phyloP scores from a whole-genome alignment of 352 stramenopile genomes.

The Saprolegnia parasitica region DNA sequence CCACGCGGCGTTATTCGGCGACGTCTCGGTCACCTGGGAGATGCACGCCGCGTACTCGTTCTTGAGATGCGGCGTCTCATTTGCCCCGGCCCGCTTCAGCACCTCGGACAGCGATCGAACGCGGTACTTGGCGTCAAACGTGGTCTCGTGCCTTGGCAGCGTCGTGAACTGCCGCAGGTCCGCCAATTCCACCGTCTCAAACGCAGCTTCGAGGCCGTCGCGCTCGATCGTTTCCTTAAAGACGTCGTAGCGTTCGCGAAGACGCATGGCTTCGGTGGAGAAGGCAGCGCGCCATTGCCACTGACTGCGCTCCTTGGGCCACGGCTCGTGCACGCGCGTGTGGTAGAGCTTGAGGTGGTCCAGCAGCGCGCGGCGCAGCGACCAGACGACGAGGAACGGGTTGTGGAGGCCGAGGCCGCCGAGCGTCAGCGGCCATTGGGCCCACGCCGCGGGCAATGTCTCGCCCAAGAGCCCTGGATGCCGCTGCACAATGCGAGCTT shows the following conservation, averaged over 20 bases:
- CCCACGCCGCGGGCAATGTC: slow-evolving; percentile 36
- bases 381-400: slow-evolving; percentile 37
- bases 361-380: slow-evolving; percentile 32
- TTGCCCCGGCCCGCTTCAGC: not conserved
- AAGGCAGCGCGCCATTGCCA: slow-evolving; percentile 43
- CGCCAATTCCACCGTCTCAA: not conserved
- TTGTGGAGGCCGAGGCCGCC: slow-evolving; percentile 45
- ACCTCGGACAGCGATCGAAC: not conserved
- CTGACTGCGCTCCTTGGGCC: slow-evolving; percentile 36
- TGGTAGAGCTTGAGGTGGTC: slow-evolving; percentile 33
- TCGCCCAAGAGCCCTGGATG: not conserved
- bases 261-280: slow-evolving; percentile 30
- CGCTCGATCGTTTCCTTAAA: slow-evolving; percentile 34
- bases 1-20: not conserved
- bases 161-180: slow-evolving; percentile 14
- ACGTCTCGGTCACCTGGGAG: slow-evolving; percentile 3
- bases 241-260: slow-evolving; percentile 34
- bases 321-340: slow-evolving; percentile 30
- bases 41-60: slow-evolving; percentile 9
- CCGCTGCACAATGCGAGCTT: slow-evolving; percentile 31
- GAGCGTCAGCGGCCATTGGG: slow-evolving; percentile 40
- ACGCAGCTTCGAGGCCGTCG: slow-evolving; percentile 31
- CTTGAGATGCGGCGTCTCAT: not conserved
- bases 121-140: slow-evolving; percentile 16
- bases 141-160: slow-evolving; percentile 32